Base-by-base conservation (phyloP, 768 basidiomycete species). In the Mrakia frigida region DNA sequence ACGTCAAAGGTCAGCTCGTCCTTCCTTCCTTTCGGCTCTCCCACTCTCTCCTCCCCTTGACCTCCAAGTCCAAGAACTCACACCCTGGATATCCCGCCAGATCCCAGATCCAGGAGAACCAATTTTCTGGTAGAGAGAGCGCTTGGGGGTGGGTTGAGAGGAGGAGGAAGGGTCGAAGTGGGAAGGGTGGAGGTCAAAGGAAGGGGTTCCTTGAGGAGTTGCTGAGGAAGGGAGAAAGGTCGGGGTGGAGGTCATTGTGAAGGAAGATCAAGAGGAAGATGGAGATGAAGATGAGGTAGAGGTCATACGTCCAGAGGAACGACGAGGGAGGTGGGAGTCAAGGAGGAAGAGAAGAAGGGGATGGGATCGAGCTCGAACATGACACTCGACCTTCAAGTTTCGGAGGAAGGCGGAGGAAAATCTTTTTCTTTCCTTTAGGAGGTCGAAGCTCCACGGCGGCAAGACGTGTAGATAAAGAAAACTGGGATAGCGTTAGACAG, bases 181-280 rank as follows among this genome's bases (percentile, higher is more conserved):
- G 31, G 70, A 35, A 9, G 28, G 28, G 13, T 11, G 39, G 50
- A 72, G 50, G 50, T 52, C 50, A 18, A 56, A 56, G 25, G 56
- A 56, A 11, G 56, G 56, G 18, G 50, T 35, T 3, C 53, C 53
- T 21, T 31, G n/a, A 21, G 70, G 70, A 33, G 70, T 39, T 33
- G 25, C 18, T 13, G 69, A 46, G 11, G 69, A 70, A 25, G 69
- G 69, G 7, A 53, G 69, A 10, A 70, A 46, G n/a, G 69, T 53
- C 7, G 46, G 46, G 13, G 50, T 50, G 4, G 69, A 70, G 28
- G 69, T n/a, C 50, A 53, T 59, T 41, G 21, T 70, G 82, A 97
- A 97, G 86, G 97, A 97, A 86, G 94, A 88, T 82, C 94, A 81
- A 96, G 94, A 3, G 94, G 94, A 82, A 97, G 94, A 39, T 94